These are phyloP conservation scores for Strobilomyces echinocephalus DNA, from an alignment of 768 basidiomycete genomes.

Conservation along the genomic window DNA sequence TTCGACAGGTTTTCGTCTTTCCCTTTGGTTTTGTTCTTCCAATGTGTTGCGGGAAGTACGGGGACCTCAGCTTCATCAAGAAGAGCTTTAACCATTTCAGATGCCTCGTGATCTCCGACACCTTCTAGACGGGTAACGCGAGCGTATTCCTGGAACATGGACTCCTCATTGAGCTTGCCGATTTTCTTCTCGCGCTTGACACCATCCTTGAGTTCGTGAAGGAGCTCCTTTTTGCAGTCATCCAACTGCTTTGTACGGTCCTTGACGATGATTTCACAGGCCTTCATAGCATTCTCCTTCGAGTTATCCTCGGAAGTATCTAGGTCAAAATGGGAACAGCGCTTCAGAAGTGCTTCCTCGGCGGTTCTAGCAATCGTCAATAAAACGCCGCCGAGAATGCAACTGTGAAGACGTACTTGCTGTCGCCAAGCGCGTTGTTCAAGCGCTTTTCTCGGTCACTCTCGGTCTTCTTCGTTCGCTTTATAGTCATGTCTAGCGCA, in stretches of 20 bases:
- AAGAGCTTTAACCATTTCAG: conserved; percentile 52
- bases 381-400: background rate
- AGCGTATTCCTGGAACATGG: conserved; percentile 75
- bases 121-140: conserved; percentile 61
- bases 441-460: conserved; percentile 89
- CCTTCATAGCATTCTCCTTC: conserved; percentile 76
- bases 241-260: conserved; percentile 77
- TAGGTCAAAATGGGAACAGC: conserved; percentile 92
- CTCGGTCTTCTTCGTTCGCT: conserved; percentile 58
- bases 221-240: conserved; percentile 71
- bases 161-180: conserved; percentile 59
- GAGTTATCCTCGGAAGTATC: conserved; percentile 51
- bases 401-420: conserved; percentile 48
- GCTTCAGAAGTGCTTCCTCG: conserved; percentile 89
- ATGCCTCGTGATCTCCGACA: conserved; percentile 74
- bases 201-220: conserved; percentile 58
- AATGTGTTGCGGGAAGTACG: conserved; percentile 24
- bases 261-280: conserved; percentile 86
- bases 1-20: conserved; percentile 54
- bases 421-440: conserved; percentile 81
- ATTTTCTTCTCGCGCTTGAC: conserved; percentile 66
- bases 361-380: conserved; percentile 52
- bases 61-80: conserved; percentile 58
- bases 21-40: conserved; percentile 43
- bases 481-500: conserved; percentile 80